These are phyloP conservation scores for Tilletia caries DNA, from an alignment of 1,284 basidiomycete species.

Conservation along the genomic window DNA sequence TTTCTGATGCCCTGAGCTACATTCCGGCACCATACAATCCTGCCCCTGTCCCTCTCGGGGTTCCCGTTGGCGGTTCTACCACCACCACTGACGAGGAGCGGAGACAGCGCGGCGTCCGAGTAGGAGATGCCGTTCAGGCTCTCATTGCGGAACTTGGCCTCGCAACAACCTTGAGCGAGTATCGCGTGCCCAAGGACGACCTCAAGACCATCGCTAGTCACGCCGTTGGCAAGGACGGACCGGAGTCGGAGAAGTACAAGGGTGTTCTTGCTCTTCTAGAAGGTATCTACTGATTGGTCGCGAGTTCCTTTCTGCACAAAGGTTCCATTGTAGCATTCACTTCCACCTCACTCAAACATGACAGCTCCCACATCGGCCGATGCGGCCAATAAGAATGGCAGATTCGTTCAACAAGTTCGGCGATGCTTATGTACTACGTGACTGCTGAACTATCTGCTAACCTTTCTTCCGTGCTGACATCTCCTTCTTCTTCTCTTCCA, in stretches of 20 bases:
- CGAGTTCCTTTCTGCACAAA: too few relatives aligned
- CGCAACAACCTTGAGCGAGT: constrained; percentile 61
- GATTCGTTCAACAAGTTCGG: too few relatives aligned
- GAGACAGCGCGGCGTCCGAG: constrained; percentile 20
- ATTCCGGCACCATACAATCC: constrained; percentile 33
- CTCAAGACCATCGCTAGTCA: constrained; percentile 60
- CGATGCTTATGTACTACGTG: too few relatives aligned
- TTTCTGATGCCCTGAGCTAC: constrained; percentile 34
- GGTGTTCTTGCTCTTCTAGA: constrained; percentile 28
- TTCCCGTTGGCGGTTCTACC: neutral
- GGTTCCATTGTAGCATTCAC: neutral
- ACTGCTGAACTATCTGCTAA: too few relatives aligned
- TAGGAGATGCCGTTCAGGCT: constrained; percentile 31
- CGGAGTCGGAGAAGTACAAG: constrained; percentile 24
- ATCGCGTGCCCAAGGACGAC: constrained; percentile 64
- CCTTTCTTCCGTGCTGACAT: too few relatives aligned
- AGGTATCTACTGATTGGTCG: constrained; percentile 22
- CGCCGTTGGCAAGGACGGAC: constrained; percentile 49
- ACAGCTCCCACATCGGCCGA: too few relatives aligned
- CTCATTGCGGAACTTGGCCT: constrained; percentile 64
- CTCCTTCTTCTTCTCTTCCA: too few relatives aligned
- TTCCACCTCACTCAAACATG: too few relatives aligned
- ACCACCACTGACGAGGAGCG: neutral
- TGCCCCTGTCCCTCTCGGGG: constrained; percentile 14
- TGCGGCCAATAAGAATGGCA: too few relatives aligned